Conservation (phyloP, 1,284 basidiomycete species). For the Leccinum proximum region DNA sequence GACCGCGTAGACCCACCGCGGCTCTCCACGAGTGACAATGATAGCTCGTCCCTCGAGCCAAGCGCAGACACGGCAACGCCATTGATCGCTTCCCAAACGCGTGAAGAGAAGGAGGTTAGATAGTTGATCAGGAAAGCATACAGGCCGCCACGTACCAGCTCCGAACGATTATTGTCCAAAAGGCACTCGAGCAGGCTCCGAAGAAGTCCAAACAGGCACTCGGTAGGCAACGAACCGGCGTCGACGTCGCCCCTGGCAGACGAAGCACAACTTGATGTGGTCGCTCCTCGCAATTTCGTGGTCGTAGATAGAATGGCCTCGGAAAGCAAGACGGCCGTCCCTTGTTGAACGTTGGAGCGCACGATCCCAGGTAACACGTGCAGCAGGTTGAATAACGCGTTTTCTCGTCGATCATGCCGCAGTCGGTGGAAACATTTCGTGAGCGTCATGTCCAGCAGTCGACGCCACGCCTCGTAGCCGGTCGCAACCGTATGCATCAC, state of each 20-base stretch:
- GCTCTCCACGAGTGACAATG: constrained; percentile 31
- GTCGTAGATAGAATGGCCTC: neutral
- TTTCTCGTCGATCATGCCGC: constrained; percentile 78
- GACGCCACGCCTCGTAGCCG: constrained; percentile 65
- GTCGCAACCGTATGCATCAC: constrained; percentile 52
- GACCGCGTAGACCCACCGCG: constrained; percentile 24
- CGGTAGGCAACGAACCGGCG: constrained; percentile 70
- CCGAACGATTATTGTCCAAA: constrained; percentile 75
- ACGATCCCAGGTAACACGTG: constrained; percentile 71
- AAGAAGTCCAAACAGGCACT: constrained; percentile 78
- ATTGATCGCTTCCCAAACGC: neutral
- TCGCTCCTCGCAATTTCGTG: constrained; percentile 40
- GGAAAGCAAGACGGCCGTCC: neutral
- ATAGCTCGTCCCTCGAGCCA: constrained; percentile 18
- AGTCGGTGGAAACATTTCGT: constrained; percentile 39
- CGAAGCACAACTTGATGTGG: constrained; percentile 60
- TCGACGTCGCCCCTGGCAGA: constrained; percentile 60
- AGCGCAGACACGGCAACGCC: neutral
- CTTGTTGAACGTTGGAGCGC: constrained; percentile 39
- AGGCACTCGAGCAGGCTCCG: constrained; percentile 77
- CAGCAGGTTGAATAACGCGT: constrained; percentile 85
- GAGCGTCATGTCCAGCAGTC: constrained; percentile 55
- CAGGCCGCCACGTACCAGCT: constrained; percentile 94
- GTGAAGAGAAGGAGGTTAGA: constrained; percentile 45
- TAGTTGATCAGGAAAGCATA: constrained; percentile 92